Evolutionary conservation across 352 stramenopile genomes (phyloP).

Genomic region (Globisporangium recalcitrans): DNA sequence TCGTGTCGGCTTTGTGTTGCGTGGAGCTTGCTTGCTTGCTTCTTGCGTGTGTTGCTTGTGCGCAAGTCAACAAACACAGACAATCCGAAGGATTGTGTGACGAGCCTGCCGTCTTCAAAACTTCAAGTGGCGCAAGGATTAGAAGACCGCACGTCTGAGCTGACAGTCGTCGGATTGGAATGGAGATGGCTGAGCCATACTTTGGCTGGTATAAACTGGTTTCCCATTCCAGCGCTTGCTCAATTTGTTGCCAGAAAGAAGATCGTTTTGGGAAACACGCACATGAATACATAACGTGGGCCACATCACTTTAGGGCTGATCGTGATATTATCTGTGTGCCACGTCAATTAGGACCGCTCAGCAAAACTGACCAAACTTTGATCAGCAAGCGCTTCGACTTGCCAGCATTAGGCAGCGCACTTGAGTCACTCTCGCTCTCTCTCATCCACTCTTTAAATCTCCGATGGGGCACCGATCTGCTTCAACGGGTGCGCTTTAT

Average conservation of each 20-base stretch:
- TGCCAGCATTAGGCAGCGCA: neutral
- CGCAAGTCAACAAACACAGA: neutral
- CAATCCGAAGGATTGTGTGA: neutral
- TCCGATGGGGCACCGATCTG: slow-evolving; percentile 25
- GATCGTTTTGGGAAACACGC: neutral
- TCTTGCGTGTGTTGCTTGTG: neutral
- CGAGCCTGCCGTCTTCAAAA: neutral
- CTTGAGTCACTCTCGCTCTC: neutral
- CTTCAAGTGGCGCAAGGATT: neutral
- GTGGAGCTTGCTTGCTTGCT: neutral
- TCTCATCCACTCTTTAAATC: neutral
- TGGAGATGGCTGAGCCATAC: neutral
- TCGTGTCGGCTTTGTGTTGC: neutral
- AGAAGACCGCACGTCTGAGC: neutral
- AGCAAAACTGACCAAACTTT: neutral
- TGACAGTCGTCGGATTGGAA: neutral
- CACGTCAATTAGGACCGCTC: neutral
- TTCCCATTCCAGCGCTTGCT: neutral
- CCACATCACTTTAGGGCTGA: neutral
- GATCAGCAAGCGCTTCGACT: neutral
- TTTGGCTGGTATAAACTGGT: neutral
- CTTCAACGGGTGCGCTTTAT: slow-evolving; percentile 66
- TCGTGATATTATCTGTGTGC: neutral
- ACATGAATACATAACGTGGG: neutral
- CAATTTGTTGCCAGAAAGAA: neutral